A percentile compares a stretch with the other conserved stretches of the same genome.
These are phyloP conservation scores for Xanthoconium purpureum DNA, from an alignment of 768 basidiomycete species.

Conservation along the genomic window DNA sequence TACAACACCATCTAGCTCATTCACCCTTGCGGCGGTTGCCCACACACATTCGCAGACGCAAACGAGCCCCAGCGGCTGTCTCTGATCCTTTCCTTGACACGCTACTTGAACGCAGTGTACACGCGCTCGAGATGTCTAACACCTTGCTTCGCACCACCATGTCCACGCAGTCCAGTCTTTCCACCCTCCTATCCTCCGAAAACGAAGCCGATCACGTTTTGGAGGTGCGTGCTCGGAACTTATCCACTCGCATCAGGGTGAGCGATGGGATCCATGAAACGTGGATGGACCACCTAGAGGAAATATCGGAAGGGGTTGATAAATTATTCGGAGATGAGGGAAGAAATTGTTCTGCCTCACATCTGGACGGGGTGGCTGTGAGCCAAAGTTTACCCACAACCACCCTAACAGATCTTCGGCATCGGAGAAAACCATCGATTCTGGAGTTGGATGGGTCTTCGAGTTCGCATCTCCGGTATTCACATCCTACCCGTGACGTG, in stretches of 20 bases:
- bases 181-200: slow-evolving; percentile 48
- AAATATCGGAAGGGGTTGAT: slow-evolving; percentile 63
- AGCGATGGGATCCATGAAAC: slow-evolving; percentile 44
- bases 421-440: slow-evolving; percentile 48
- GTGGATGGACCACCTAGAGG: slow-evolving; percentile 69
- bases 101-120: slow-evolving; percentile 77
- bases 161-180: slow-evolving; percentile 59
- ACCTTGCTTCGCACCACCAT: slow-evolving; percentile 73
- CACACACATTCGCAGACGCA: slow-evolving; percentile 23
- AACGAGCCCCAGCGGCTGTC: slow-evolving; percentile 24
- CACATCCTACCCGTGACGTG: slow-evolving; percentile 47
- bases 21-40: slow-evolving; percentile 35
- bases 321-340: slow-evolving; percentile 43
- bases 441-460: slow-evolving; percentile 33
- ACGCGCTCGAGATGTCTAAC: slow-evolving; percentile 85
- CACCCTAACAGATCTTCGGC: slow-evolving; percentile 29
- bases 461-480: slow-evolving; percentile 45
- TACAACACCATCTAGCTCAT: slow-evolving; percentile 28
- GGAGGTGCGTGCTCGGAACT: slow-evolving; percentile 47
- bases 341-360: slow-evolving; percentile 3
- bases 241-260: slow-evolving; percentile 50
- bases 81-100: slow-evolving; percentile 67
- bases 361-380: slow-evolving; percentile 26
- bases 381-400: slow-evolving; percentile 47
- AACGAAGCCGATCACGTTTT: slow-evolving; percentile 43